Conservation (phyloP, 148 eudicot species). For the Talinum fruticosum region DNA sequence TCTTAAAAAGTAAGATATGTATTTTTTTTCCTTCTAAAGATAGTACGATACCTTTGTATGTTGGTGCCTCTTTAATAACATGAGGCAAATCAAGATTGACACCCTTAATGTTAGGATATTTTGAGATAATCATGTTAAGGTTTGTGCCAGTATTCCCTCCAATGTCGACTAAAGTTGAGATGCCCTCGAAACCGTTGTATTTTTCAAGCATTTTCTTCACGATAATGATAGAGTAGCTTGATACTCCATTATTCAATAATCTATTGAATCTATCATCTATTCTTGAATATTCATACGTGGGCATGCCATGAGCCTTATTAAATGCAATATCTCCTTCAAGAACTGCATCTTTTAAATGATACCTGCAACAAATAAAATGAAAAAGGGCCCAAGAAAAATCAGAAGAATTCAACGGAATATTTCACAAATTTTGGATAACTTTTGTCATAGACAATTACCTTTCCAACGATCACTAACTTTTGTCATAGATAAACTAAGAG, state of each 20-base stretch:
- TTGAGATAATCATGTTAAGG: no score
- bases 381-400: no score
- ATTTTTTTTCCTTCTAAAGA: neutral
- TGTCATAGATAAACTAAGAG: no score
- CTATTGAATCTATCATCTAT: slow-evolving; percentile 6
- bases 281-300: slow-evolving; percentile 11
- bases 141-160: no score
- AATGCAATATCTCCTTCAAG: neutral
- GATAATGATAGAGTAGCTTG: slow-evolving; percentile 13
- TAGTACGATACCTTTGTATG: neutral
- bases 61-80: slow-evolving; percentile 23
- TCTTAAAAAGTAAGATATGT: neutral
- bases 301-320: slow-evolving; percentile 7
- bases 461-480: no score
- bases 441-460: no score
- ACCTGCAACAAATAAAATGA: neutral
- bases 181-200: neutral
- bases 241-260: slow-evolving; percentile 15
- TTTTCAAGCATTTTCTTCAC: slow-evolving; percentile 13
- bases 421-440: no score
- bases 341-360: slow-evolving; percentile 14
- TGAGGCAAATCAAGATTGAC: neutral
- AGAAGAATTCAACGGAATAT: no score
- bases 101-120: no score
- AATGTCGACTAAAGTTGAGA: no score